These are phyloP conservation scores for Venustampulla echinocandica DNA, from an alignment of 495 filamentous ascomycete genomes.

Conservation along the genomic window DNA sequence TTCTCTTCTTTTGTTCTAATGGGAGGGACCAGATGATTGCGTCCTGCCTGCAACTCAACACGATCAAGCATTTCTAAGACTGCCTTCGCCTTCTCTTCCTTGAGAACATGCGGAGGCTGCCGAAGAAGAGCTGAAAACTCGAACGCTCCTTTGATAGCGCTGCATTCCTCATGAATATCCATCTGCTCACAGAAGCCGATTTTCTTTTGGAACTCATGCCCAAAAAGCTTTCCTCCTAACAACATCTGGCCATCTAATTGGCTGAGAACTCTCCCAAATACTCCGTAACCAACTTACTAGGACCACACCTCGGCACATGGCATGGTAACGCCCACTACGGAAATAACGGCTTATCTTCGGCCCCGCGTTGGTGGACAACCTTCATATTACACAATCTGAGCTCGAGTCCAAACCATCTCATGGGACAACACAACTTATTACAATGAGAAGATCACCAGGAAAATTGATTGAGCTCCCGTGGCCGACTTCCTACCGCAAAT, in stretches of 20 bases:
- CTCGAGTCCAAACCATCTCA: too few species aligned
- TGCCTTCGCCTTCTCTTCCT: conserved; percentile 49
- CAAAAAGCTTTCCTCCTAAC: conserved; percentile 64
- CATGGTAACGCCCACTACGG: too few species aligned
- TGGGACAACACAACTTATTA: too few species aligned
- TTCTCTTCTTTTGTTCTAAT: conserved; percentile 49
- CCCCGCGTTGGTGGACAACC: too few species aligned
- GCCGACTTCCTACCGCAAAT: too few species aligned
- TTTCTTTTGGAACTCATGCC: conserved; percentile 63
- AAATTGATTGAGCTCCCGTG: too few species aligned
- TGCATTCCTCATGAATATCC: conserved; percentile 62
- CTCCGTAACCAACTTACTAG: too few species aligned
- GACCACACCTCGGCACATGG: too few species aligned
- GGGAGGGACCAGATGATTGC: conserved; percentile 31
- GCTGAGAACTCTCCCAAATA: too few species aligned
- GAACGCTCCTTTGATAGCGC: conserved; percentile 39
- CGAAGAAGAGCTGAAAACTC: conserved; percentile 42
- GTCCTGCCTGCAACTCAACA: conserved; percentile 45
- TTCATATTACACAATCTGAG: too few species aligned
- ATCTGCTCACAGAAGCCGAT: conserved; percentile 86
- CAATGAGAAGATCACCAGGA: too few species aligned
- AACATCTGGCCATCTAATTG: conserved; percentile 72
- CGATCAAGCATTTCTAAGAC: conserved; percentile 54
- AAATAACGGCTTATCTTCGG: too few species aligned
- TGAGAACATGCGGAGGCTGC: conserved; percentile 29